Evolutionary conservation across 2,329 filamentous ascomycete species (phyloP).

Genomic region (Colletotrichum cereale): DNA sequence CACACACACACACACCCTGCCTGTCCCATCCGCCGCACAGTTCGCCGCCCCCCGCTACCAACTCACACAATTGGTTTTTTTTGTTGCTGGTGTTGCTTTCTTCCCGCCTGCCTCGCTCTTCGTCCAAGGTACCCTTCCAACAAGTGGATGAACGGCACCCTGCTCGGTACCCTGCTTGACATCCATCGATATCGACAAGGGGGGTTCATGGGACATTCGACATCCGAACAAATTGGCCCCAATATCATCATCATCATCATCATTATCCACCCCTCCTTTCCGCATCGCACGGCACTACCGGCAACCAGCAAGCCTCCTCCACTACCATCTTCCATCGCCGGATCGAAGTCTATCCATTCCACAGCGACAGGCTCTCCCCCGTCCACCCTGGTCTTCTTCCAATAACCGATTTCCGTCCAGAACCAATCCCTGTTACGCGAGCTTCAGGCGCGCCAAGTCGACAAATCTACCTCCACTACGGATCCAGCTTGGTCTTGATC

Average conservation of each 20-base stretch:
- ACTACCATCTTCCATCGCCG: conserved; percentile 16
- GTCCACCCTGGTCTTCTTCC: conserved; percentile 11
- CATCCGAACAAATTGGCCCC: conserved; percentile 48
- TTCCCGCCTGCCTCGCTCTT: conserved; percentile 40
- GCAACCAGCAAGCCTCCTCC: conserved; percentile 22
- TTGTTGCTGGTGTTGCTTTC: conserved; percentile 3
- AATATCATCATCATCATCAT: conserved; percentile 18
- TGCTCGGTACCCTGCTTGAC: conserved; percentile 39
- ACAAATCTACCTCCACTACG: conserved; percentile 23
- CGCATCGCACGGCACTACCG: conserved; percentile 24
- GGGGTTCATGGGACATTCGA: conserved; percentile 56
- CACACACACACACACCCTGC: too few species aligned
- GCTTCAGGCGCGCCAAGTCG: conserved; percentile 33
- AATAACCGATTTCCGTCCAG: conserved; percentile 33
- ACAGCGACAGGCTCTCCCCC: conserved; percentile 24
- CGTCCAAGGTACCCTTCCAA: background rate
- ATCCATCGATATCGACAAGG: conserved; percentile 43
- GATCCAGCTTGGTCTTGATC: conserved; percentile 15
- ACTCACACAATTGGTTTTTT: conserved; percentile 33
- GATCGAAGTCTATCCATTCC: conserved; percentile 36
- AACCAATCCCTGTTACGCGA: conserved; percentile 39
- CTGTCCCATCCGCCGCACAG: conserved; percentile 5
- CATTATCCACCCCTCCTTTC: conserved; percentile 23
- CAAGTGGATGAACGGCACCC: conserved; percentile 31
- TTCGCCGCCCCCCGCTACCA: conserved; percentile 42